phyloP scores from a whole-genome alignment of 805 yeast genomes.

The Wickerhamomyces rabaulensis region DNA sequence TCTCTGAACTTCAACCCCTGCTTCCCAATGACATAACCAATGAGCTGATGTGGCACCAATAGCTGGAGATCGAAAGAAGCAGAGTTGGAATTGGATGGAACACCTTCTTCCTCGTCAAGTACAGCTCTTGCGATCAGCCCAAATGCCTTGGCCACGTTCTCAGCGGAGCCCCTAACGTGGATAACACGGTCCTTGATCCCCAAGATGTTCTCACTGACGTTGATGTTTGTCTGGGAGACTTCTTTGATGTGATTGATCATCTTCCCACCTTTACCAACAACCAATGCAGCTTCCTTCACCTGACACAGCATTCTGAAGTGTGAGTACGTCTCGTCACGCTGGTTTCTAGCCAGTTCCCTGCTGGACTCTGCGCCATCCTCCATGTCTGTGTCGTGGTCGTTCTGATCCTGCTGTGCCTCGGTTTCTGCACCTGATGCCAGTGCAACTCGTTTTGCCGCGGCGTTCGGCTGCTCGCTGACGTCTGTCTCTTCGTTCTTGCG shows the following conservation, averaged over 20 bases:
- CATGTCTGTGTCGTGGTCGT: slow-evolving; percentile 6
- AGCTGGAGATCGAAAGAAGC: slow-evolving; percentile 52
- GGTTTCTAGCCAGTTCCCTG: neutral
- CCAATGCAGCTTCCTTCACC: slow-evolving; percentile 67
- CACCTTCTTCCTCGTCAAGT: slow-evolving; percentile 59
- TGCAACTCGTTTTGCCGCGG: slow-evolving; percentile 62
- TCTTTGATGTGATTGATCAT: slow-evolving; percentile 60
- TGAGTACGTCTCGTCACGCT: slow-evolving; percentile 47
- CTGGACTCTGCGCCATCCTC: slow-evolving; percentile 1
- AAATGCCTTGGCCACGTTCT: slow-evolving; percentile 75
- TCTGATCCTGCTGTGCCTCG: slow-evolving; percentile 21
- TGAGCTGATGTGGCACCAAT: slow-evolving; percentile 70
- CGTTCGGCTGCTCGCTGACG: slow-evolving; percentile 35
- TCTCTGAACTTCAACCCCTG: slow-evolving; percentile 70
- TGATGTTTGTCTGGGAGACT: slow-evolving; percentile 56
- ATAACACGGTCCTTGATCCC: slow-evolving; percentile 73
- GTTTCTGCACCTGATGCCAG: slow-evolving; percentile 49
- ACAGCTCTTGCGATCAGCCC: slow-evolving; percentile 67
- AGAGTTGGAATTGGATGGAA: slow-evolving; percentile 52
- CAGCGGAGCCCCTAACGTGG: slow-evolving; percentile 68
- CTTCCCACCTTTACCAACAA: slow-evolving; percentile 82
- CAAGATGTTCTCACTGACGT: slow-evolving; percentile 66
- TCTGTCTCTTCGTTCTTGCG: slow-evolving; percentile 62
- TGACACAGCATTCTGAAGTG: slow-evolving; percentile 71
- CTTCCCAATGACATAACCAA: slow-evolving; percentile 79